Percentiles rank a stretch among this genome's conserved stretches.
These are phyloP conservation scores for Huiozyma naganishii DNA, from an alignment of 805 yeast genomes.

Conservation along the genomic window DNA sequence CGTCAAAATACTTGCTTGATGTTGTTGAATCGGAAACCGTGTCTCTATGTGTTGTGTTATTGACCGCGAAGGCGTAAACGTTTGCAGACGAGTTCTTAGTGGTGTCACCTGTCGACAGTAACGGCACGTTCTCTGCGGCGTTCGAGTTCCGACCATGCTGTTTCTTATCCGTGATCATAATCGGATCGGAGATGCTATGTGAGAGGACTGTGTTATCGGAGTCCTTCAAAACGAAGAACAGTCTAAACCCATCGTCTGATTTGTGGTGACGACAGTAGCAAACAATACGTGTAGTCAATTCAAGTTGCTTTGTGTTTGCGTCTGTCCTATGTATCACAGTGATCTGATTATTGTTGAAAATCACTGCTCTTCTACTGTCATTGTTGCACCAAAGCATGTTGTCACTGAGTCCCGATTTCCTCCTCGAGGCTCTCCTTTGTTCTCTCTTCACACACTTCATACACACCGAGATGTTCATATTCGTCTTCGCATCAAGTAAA, in stretches of 20 bases:
- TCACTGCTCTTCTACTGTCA: conserved; percentile 69
- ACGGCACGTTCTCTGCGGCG: too few species aligned
- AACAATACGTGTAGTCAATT: conserved; percentile 64
- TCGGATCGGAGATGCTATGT: conserved; percentile 56
- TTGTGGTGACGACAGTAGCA: conserved; percentile 95
- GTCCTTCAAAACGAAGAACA: conserved; percentile 59
- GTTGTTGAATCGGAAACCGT: neutral
- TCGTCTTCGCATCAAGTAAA: conserved; percentile 51
- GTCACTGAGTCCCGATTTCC: conserved; percentile 72
- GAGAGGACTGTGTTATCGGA: conserved; percentile 54
- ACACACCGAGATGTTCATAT: conserved; percentile 65
- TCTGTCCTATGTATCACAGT: conserved; percentile 32
- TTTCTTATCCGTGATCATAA: conserved; percentile 92
- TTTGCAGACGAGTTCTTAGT: too few species aligned
- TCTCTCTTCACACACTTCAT: conserved; percentile 85
- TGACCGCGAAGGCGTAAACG: too few species aligned
- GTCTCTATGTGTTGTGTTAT: too few species aligned
- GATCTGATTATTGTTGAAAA: conserved; percentile 85
- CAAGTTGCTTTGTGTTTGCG: conserved; percentile 26
- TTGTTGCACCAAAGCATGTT: conserved; percentile 68
- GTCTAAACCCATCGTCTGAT: conserved; percentile 74
- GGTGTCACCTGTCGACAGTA: too few species aligned
- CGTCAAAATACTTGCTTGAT: neutral
- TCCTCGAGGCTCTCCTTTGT: conserved; percentile 84
- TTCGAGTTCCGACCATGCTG: conserved; percentile 17